Percentiles rank a stretch among this genome's conserved stretches.
phyloP scores from a whole-genome alignment of 306 rosid species.

The Fagus sylvatica region DNA sequence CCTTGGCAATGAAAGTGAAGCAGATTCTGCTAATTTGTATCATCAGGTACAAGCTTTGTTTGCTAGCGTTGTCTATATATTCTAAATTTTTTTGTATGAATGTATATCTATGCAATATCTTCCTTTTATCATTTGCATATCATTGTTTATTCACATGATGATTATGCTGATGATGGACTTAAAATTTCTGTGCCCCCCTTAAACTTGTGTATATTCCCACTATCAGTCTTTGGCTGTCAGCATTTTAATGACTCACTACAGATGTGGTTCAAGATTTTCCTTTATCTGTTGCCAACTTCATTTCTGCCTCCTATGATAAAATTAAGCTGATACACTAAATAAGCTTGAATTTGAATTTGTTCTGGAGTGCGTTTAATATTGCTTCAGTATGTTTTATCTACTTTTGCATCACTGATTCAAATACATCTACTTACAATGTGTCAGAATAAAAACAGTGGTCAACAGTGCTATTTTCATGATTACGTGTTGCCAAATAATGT shows the following conservation, averaged over 20 bases:
- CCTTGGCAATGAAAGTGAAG: slow-evolving; percentile 46
- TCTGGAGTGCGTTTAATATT: neutral
- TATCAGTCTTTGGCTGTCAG: neutral
- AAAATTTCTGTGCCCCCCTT: neutral
- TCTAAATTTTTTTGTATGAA: slow-evolving; percentile 5
- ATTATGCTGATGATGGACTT: neutral
- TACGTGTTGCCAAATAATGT: neutral
- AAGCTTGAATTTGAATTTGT: neutral
- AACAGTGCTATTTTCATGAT: neutral
- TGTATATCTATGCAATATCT: neutral
- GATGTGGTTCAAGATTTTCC: neutral
- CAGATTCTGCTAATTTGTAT: slow-evolving; percentile 52
- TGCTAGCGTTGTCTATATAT: neutral
- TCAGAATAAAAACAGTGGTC: neutral
- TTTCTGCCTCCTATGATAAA: neutral
- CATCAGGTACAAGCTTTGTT: slow-evolving; percentile 57
- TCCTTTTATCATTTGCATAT: slow-evolving; percentile 10
- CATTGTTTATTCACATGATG: slow-evolving; percentile 1
- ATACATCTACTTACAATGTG: neutral
- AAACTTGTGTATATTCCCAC: neutral
- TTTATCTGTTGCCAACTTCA: neutral
- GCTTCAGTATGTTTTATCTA: neutral
- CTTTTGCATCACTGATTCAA: neutral
- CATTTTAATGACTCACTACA: neutral
- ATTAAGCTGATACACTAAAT: neutral